Evolutionary conservation across 2,329 filamentous ascomycete genomes (phyloP).

Genomic region (Botrytis fabae): DNA sequence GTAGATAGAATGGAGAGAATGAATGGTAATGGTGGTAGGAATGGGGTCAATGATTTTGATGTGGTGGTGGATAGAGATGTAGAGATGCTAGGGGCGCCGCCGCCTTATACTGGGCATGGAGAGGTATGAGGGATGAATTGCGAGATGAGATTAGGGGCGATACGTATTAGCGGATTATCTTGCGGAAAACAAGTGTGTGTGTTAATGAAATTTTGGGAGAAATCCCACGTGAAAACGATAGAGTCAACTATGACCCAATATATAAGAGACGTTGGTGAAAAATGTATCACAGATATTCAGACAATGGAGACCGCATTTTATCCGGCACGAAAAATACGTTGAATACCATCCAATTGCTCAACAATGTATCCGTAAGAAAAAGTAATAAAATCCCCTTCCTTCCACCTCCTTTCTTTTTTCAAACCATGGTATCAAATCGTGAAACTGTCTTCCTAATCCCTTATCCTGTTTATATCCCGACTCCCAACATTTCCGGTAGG

Average conservation of each 20-base stretch:
- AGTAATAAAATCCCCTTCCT: neutral
- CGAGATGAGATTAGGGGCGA: neutral
- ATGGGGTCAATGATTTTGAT: neutral
- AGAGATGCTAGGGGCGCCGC: neutral
- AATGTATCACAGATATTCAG: neutral
- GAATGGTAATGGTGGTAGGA: neutral
- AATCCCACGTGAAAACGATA: neutral
- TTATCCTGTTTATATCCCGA: neutral
- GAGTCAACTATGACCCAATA: neutral
- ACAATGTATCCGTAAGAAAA: neutral
- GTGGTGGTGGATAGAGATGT: neutral
- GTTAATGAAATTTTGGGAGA: neutral
- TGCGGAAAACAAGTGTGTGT: accelerated
- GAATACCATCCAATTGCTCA: neutral
- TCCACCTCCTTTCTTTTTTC: neutral
- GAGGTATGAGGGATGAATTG: neutral
- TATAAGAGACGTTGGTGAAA: neutral
- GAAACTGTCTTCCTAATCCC: neutral
- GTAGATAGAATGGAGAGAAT: neutral
- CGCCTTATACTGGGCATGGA: neutral
- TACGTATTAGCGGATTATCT: neutral
- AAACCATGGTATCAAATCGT: neutral
- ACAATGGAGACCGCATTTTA: neutral
- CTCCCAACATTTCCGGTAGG: neutral
- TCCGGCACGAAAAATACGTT: neutral